A percentile compares a stretch with the other conserved stretches of the same genome.
Conservation (phyloP, 2,329 filamentous ascomycete genomes). For the Pestalotiopsis sp. region DNA sequence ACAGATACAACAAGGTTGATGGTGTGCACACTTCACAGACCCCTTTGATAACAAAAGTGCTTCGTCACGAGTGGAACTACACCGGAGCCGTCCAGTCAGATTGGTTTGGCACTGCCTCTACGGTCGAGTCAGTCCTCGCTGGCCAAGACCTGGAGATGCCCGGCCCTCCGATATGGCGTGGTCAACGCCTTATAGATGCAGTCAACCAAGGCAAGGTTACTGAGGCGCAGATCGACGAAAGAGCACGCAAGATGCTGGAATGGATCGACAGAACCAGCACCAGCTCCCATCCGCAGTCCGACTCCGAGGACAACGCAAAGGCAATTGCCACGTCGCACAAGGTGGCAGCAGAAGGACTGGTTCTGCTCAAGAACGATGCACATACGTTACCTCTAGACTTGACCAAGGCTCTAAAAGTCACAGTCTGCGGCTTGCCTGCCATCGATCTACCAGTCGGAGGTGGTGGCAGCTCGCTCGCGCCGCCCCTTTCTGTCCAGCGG, state of each 20-base stretch:
- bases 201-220: slow-evolving; percentile 15
- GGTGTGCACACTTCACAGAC: slow-evolving; percentile 24
- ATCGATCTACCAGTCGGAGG: background rate
- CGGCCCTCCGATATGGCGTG: slow-evolving; percentile 20
- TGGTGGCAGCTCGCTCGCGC: background rate
- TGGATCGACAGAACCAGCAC: background rate
- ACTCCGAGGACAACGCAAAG: background rate
- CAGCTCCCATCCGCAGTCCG: background rate
- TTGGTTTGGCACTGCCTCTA: slow-evolving; percentile 35
- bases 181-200: slow-evolving; percentile 18
- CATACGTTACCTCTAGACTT: background rate
- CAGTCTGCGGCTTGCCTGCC: background rate
- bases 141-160: slow-evolving; percentile 37
- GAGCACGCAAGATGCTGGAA: slow-evolving; percentile 3
- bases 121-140: slow-evolving; percentile 28
- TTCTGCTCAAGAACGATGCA: background rate
- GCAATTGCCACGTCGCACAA: background rate
- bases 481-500: background rate
- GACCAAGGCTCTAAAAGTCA: background rate
- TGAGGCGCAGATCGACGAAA: slow-evolving; percentile 13
- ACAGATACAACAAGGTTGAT: slow-evolving; percentile 28
- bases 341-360: background rate
- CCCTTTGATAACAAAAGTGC: slow-evolving; percentile 21
- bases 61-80: slow-evolving; percentile 35
- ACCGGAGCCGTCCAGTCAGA: slow-evolving; percentile 36